Base-by-base conservation (phyloP, 2,329 filamentous ascomycete species). In the Curvularia hawaiiensis region DNA sequence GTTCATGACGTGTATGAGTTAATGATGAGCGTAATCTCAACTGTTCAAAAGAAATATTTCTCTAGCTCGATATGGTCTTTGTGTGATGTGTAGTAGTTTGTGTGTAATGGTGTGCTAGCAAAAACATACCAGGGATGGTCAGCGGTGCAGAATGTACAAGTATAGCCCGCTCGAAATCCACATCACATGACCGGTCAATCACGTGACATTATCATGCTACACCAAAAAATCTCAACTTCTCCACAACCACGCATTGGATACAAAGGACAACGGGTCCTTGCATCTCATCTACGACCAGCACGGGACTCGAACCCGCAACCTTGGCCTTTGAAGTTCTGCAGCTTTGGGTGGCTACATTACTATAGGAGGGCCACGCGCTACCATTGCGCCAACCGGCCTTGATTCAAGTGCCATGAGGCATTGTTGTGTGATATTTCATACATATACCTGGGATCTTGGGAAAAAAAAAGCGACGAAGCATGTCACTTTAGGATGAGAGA, bases 301-400 rank as follows among this genome's bases (percentile, higher is more conserved):
- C 67, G 65, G 62, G 72, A 74, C 71, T 75, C 72, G 72, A 75
- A 75, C 72, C 62, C 65, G 67, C 72, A 74, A 61, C 72, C 72
- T 74, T 69, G 67, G 70, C 69, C 72, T 75, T 74, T 20, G 12
- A 6, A 38, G 33, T 12, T 33, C 18, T 46, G 26, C 26, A 28
- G 26, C 9, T 28, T 28, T 9, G 26, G 22, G 22, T n/a, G 22
- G 22, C 22, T 11, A 3, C n/a, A 8, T 10, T 16, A 30, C 28
- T 26, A 35, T 50, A 74, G 70, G 72, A 75, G 72, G 72, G 69
- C 70, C 67, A 69, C 72, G 72, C 72, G 71, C 72, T 75, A 73
- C 71, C 72, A 75, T 75, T 75, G 72, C 72, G 72, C 72, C 71
- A 75, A 64, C 70, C 67, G 65, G 65, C 70, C 69, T 53, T 31